phyloP scores from a whole-genome alignment of 164 flowering plant genomes.

The Taxillus chinensis region DNA sequence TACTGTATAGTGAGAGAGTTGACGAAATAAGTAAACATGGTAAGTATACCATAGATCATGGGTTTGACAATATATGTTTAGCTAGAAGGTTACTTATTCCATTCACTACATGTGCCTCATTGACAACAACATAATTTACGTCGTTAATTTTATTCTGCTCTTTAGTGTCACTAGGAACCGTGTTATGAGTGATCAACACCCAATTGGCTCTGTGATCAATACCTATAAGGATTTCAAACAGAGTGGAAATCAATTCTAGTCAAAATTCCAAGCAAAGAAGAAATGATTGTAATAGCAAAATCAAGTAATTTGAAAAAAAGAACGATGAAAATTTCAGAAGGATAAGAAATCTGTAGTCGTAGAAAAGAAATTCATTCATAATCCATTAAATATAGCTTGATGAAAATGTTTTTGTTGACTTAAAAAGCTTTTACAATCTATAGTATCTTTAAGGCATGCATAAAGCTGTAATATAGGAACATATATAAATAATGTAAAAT shows the following conservation, averaged over 20 bases:
- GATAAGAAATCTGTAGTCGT: conserved; percentile 16
- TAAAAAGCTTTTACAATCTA: conserved; percentile 57
- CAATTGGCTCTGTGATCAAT: conserved; percentile 68
- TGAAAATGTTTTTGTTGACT: conserved; percentile 38
- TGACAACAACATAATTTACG: conserved; percentile 64
- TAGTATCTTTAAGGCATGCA: conserved; percentile 52
- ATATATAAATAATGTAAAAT: too few relatives aligned
- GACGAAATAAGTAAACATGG: too few relatives aligned
- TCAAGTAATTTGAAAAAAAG: neutral
- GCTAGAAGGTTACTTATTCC: conserved; percentile 92
- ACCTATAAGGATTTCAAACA: conserved; percentile 54
- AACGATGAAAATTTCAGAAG: neutral
- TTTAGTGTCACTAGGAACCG: conserved; percentile 47
- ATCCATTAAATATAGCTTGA: conserved; percentile 24
- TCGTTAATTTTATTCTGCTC: conserved; percentile 79
- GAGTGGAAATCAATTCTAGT: conserved; percentile 46
- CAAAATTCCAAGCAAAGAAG: neutral
- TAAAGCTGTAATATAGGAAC: too few relatives aligned
- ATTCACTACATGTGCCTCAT: conserved; percentile 82
- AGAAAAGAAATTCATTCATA: neutral
- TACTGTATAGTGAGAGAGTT: too few relatives aligned
- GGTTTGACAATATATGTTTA: conserved; percentile 71
- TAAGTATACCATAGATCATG: conserved; percentile 68
- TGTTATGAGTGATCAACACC: conserved; percentile 91
- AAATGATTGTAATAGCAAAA: neutral